A percentile compares a stretch with the other conserved stretches of the same genome.
phyloP scores from a whole-genome alignment of 495 filamentous ascomycete genomes.

The Xylaria flabelliformis region DNA sequence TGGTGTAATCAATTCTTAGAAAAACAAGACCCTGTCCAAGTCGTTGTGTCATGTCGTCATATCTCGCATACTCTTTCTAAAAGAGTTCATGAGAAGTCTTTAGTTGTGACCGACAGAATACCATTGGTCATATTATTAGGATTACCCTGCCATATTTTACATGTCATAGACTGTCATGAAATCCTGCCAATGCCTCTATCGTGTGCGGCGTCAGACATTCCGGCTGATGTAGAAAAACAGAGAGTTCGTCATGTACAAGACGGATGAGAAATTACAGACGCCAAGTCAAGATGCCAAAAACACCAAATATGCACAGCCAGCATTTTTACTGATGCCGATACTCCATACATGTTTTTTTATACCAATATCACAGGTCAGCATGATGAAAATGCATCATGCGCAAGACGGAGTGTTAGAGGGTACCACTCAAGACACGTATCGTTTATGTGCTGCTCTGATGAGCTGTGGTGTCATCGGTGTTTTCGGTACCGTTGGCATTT shows the following conservation, averaged over 20 bases:
- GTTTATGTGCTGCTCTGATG: background rate
- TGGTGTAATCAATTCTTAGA: background rate
- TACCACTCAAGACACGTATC: background rate
- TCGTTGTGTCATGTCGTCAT: background rate
- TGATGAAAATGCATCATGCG: background rate
- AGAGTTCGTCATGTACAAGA: background rate
- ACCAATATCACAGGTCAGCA: no score
- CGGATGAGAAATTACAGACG: background rate
- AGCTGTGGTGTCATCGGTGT: background rate
- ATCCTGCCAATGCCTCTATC: constrained; percentile 5
- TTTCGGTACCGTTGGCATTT: background rate
- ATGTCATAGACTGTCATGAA: constrained; percentile 1
- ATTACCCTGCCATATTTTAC: background rate
- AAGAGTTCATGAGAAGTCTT: background rate
- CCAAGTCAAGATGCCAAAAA: background rate
- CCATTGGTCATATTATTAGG: background rate
- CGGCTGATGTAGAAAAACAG: background rate
- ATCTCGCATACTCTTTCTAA: background rate
- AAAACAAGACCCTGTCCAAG: background rate
- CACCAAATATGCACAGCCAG: background rate
- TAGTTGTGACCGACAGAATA: background rate
- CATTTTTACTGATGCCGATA: background rate
- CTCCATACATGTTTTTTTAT: background rate
- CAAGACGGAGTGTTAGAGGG: background rate
- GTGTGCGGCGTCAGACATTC: background rate